Evolutionary conservation across 2,329 filamentous ascomycete genomes (phyloP).

Genomic region (Bretziella fagacearum): DNA sequence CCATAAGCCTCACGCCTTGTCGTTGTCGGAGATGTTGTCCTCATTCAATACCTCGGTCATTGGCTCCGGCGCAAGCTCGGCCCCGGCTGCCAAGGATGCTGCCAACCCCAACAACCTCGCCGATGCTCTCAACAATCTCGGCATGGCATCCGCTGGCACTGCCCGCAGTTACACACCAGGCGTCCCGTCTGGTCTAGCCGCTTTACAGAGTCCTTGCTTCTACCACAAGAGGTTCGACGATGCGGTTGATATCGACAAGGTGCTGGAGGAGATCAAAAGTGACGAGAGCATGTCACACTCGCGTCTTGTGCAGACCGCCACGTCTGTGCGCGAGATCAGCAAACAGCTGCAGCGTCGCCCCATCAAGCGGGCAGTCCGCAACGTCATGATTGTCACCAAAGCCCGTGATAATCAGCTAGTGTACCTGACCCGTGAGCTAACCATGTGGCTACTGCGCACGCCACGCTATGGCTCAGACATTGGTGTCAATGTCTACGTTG

Average conservation of each 20-base stretch:
- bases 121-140: constrained; percentile 39
- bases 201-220: constrained; percentile 84
- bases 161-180: constrained; percentile 20
- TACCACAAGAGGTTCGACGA: constrained; percentile 96
- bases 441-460: constrained; percentile 74
- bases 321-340: constrained; percentile 84
- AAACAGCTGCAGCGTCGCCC: constrained; percentile 86
- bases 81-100: constrained; percentile 19
- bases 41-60: constrained; percentile 20
- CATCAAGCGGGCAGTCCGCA: constrained; percentile 78
- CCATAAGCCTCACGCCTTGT: constrained; percentile 45
- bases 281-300: constrained; percentile 88
- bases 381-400: constrained; percentile 97
- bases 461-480: constrained; percentile 76
- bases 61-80: constrained; percentile 24
- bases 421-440: constrained; percentile 68
- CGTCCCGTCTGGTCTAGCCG: constrained; percentile 34
- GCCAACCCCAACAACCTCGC: constrained; percentile 35
- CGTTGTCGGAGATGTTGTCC: constrained; percentile 42
- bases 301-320: constrained; percentile 84
- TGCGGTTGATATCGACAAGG: constrained; percentile 84
- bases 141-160: constrained; percentile 22
- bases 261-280: constrained; percentile 82
- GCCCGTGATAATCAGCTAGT: constrained; percentile 90
- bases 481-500: constrained; percentile 97